Conservation (phyloP, 1,284 basidiomycete genomes). For the Cryptococcus floricola region DNA sequence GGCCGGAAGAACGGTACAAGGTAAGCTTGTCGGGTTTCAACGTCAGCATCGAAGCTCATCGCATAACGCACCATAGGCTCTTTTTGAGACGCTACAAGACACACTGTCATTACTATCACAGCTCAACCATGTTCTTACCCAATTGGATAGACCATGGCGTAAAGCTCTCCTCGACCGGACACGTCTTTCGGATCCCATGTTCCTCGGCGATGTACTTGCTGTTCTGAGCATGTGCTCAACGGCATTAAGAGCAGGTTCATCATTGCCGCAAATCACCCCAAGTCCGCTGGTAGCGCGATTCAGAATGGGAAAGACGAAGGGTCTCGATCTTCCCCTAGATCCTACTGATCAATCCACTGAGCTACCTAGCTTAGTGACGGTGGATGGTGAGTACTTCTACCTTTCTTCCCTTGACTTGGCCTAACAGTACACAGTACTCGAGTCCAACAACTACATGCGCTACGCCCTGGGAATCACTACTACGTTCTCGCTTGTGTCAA, state of each 20-base stretch:
- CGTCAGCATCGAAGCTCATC: neutral
- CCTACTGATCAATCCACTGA: constrained; percentile 31
- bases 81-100: constrained; percentile 42
- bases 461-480: constrained; percentile 47
- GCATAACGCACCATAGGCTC: constrained; percentile 18
- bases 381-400: constrained; percentile 29
- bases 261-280: constrained; percentile 81
- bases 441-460: constrained; percentile 44
- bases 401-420: neutral
- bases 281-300: constrained; percentile 75
- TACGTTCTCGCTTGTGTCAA: constrained; percentile 40
- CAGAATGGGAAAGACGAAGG: constrained; percentile 37
- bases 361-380: constrained; percentile 42
- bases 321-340: constrained; percentile 37
- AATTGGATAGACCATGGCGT: constrained; percentile 57
- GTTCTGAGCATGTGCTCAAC: constrained; percentile 60
- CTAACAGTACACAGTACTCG: constrained; percentile 24
- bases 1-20: constrained; percentile 46
- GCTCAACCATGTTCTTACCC: constrained; percentile 45
- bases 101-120: constrained; percentile 42
- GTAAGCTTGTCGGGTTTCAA: constrained; percentile 18
- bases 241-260: constrained; percentile 67
- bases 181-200: constrained; percentile 70
- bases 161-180: constrained; percentile 71
- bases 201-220: constrained; percentile 76